Base-by-base conservation (phyloP, 352 stramenopile species). In the Phytophthora constricta region DNA sequence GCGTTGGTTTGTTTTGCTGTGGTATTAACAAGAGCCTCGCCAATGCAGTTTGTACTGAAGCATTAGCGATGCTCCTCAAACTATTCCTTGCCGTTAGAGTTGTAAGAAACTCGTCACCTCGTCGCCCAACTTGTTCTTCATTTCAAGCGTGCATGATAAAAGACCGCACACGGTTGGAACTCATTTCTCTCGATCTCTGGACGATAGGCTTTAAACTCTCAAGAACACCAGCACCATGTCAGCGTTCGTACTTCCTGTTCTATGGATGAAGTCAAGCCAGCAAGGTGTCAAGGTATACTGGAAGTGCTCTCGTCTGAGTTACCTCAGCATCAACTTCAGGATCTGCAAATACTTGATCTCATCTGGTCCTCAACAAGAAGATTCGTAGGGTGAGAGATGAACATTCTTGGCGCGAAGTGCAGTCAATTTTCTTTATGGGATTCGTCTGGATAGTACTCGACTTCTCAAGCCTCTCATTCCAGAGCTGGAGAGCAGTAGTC, bases 321-420 rank as follows among this genome's bases (percentile, higher is more conserved):
- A 3, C 43, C 27, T n/a, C 13, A 23, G 5, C n/a, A 58, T 4
- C 34, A 16, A 13, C n/a, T 42, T 5, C 4, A 42, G 23, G 33
- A 33, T 23, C 23, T 48, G 16, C 47, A 19, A 13, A 37, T 65
- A 5, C 25, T 26, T 17, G 37, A 65, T 58, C 46, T 65, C 10
- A 51, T 53, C 19, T 26, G 7, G 17, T 65, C 19, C 25, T 58
- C 37, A 48, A 62, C 20, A 47, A 55, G 27, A 62, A 54, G 13
- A 31, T 62, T 19, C 31, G n/a, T n/a, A n/a, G n/a, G n/a, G n/a
- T n/a, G n/a, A n/a, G n/a, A n/a, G n/a, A n/a, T n/a, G n/a, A n/a
- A n/a, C n/a, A n/a, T n/a, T n/a, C n/a, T n/a, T n/a, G 48, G 16
- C 33, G 25, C 3, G 22, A 51, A 56, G 46, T 64, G 5, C 25